Evolutionary conservation across 768 basidiomycete species (phyloP), one percentile per base, ranked within the genome.

Genomic region (Trametes gibbosa): DNA sequence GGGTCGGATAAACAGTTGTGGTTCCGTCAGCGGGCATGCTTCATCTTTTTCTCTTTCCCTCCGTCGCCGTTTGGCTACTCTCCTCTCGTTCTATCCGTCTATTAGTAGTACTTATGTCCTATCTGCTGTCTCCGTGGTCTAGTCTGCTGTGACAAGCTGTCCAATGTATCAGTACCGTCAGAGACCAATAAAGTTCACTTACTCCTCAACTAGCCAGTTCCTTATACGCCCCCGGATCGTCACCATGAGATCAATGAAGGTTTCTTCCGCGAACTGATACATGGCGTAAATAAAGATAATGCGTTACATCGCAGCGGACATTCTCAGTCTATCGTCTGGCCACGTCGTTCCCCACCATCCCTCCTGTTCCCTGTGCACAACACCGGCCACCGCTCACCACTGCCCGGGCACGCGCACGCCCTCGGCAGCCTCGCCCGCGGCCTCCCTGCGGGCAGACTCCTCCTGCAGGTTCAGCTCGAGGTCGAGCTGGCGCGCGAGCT

Each of bases 401-500:
- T 37, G 48, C 0, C 59, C 59, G 14, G 59, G 48, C 13, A 54
- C 49, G 10, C 9, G 53, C 5, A 21, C 59, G 4, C 23, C 37
- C 23, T 25, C 47, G 10, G 41, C 32, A 10, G n/a, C 48, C 16
- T 8, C 24, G 13, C 40, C n/a, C 37, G 55, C 45, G 3, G 13
- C 46, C 35, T 32, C 37, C 16, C 55, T 3, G 16, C 32, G 35
- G 12, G 42, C 51, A 5, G 32, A 35, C 45, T 58, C 56, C 5
- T 39, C 23, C 48, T 54, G 76, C 52, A 70, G 52, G 34, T 84
- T 84, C n/a, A 85, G 68, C 66, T 84, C 82, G 39, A 77, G 67
- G 65, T 85, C 84, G 16, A 85, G 68, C 68, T 78, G 73, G 63
- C 81, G 70, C 24, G 83, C 83, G 12, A 84, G 69, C 66, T 82